Percentiles rank a stretch among this genome's conserved stretches.
Conservation (phyloP, 306 rosid species). For the Citrullus colocynthis region DNA sequence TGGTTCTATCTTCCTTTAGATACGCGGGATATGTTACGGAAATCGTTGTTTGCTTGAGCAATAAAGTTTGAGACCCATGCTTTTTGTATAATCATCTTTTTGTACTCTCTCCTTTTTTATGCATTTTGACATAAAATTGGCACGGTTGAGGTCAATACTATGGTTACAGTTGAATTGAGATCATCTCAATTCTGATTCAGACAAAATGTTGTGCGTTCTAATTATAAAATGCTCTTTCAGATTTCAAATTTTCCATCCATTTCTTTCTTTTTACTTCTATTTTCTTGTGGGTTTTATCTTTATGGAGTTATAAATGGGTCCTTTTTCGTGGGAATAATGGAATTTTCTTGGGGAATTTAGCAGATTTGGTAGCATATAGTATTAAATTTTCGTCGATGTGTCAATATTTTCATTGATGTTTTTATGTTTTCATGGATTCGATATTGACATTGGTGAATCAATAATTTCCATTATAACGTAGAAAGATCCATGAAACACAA, state of each 20-base stretch:
- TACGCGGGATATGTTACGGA: background rate
- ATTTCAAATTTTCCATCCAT: background rate
- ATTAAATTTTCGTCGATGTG: too few species aligned
- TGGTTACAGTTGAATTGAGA: background rate
- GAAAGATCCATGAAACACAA: too few species aligned
- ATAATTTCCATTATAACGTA: too few species aligned
- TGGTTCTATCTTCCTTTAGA: background rate
- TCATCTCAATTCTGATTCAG: background rate
- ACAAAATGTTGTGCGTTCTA: background rate
- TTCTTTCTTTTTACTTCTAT: too few species aligned
- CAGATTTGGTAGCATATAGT: too few species aligned
- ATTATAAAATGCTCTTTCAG: background rate
- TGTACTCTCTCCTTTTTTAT: background rate
- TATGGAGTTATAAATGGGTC: too few species aligned
- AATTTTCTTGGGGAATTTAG: too few species aligned
- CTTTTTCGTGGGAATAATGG: too few species aligned
- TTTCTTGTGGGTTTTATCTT: too few species aligned
- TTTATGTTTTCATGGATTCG: too few species aligned
- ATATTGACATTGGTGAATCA: too few species aligned
- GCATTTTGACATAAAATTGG: conserved; percentile 1
- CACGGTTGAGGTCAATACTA: background rate
- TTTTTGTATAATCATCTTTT: background rate
- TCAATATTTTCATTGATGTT: too few species aligned
- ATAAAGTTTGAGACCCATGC: background rate
- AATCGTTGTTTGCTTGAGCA: background rate